These are phyloP conservation scores for Corrigiola litoralis DNA, from an alignment of 179 eudicot genomes.

Conservation along the genomic window DNA sequence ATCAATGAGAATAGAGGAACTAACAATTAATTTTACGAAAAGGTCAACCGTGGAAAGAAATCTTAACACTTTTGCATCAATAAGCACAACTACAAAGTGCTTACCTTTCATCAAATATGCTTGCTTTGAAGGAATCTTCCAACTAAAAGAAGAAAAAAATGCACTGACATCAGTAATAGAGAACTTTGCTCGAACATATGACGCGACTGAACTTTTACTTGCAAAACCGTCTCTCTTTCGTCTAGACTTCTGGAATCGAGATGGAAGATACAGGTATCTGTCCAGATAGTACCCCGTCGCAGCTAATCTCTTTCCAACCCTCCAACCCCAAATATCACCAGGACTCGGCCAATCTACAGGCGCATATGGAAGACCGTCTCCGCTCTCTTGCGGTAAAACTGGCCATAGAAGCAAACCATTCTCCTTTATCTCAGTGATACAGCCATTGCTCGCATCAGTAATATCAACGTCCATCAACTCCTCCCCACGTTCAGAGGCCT, in stretches of 20 bases:
- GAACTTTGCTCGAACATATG: constrained; percentile 39
- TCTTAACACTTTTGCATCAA: not conserved
- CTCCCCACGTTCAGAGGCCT: constrained; percentile 22
- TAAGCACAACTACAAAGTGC: constrained; percentile 7
- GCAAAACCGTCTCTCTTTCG: constrained; percentile 39
- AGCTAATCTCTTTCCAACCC: constrained; percentile 49
- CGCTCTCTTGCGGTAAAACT: constrained; percentile 47
- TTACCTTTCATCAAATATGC: constrained; percentile 39
- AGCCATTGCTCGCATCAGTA: constrained; percentile 41
- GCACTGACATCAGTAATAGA: constrained; percentile 48
- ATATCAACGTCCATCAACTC: constrained; percentile 64
- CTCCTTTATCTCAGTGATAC: constrained; percentile 29
- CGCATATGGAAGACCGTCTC: constrained; percentile 92
- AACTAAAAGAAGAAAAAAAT: constrained; percentile 69
- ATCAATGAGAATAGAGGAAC: too few species aligned
- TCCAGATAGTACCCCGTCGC: constrained; percentile 49
- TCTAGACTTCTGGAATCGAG: constrained; percentile 30
- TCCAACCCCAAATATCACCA: constrained; percentile 92
- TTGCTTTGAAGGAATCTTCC: constrained; percentile 65
- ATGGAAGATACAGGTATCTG: constrained; percentile 61
- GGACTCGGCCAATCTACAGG: constrained; percentile 74
- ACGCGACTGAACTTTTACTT: constrained; percentile 51
- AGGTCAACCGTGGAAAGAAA: not conserved
- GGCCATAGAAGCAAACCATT: constrained; percentile 65
- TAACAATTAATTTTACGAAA: too few species aligned